Percentiles rank a stretch among this genome's conserved stretches.
Conservation (phyloP, 2,329 filamentous ascomycete genomes). For the Neonectria ditissima region DNA sequence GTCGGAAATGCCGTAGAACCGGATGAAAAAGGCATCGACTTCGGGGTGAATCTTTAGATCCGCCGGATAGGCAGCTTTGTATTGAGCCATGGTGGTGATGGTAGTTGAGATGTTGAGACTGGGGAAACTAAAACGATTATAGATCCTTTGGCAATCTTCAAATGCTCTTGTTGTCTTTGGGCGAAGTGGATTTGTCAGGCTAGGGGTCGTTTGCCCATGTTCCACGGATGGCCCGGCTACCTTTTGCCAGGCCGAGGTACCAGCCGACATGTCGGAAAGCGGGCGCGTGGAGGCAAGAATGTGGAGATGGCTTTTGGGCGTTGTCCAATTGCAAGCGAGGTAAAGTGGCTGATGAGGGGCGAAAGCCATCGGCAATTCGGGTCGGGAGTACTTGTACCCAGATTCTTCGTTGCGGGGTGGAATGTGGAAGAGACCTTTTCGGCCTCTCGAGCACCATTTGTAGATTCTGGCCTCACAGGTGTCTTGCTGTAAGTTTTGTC, state of each 20-base stretch:
- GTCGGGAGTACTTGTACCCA: conserved; percentile 20
- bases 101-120: not conserved
- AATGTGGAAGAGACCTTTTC: not conserved
- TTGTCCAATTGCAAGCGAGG: conserved; percentile 6
- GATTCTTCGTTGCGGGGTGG: not conserved
- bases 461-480: conserved; percentile 1
- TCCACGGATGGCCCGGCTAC: not conserved
- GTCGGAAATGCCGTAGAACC: conserved; percentile 49
- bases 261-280: conserved; percentile 21
- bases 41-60: conserved; percentile 33
- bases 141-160: not conserved
- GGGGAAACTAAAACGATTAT: not conserved
- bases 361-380: conserved; percentile 2
- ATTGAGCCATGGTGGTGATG: conserved; percentile 8
- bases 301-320: not conserved
- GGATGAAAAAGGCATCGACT: conserved; percentile 43
- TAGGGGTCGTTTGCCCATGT: no score
- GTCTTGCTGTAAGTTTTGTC: not conserved
- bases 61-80: conserved; percentile 13
- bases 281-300: not conserved
- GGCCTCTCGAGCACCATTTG: not conserved
- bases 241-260: no score
- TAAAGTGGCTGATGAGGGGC: not conserved
- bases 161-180: not conserved
- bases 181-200: not conserved